These are phyloP conservation scores for Gomphus sp. DNA, from an alignment of 1,284 basidiomycete genomes.

Conservation along the genomic window DNA sequence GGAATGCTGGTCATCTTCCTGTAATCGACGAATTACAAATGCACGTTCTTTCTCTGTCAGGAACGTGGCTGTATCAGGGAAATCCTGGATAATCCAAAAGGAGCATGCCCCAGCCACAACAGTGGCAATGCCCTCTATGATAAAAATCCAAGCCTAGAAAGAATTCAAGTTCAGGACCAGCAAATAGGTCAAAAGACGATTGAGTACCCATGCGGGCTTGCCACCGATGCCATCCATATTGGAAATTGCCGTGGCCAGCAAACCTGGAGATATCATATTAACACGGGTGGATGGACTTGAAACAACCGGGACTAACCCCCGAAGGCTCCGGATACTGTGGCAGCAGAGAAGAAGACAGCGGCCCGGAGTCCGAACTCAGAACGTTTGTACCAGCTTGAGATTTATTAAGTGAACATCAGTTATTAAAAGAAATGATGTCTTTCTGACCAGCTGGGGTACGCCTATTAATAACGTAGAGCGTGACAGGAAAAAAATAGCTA, in stretches of 20 bases:
- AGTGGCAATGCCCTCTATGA: conserved; percentile 56
- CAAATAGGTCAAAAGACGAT: not conserved
- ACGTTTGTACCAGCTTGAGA: conserved; percentile 48
- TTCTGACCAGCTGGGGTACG: conserved; percentile 1
- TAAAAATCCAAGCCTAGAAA: conserved; percentile 65
- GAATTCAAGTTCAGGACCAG: not conserved
- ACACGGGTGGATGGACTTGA: no score
- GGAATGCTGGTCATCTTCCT: conserved; percentile 64
- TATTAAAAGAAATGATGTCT: not conserved
- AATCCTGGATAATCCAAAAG: conserved; percentile 74
- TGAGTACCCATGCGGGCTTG: conserved; percentile 35
- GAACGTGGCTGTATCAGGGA: conserved; percentile 74
- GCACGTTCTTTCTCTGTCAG: conserved; percentile 61
- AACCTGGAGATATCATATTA: not conserved
- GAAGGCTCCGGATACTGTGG: conserved; percentile 64
- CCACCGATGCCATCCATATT: conserved; percentile 62
- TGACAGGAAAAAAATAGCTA: not conserved
- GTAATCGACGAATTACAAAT: conserved; percentile 55
- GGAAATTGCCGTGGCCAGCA: conserved; percentile 44
- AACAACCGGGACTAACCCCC: conserved; percentile 35
- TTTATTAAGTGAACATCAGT: not conserved
- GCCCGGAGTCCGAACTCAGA: conserved; percentile 59
- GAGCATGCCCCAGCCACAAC: conserved; percentile 55
- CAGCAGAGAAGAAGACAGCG: conserved; percentile 68
- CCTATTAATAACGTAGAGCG: not conserved